Evolutionary conservation across 2,329 filamentous ascomycete genomes (phyloP).

Genomic region (Sporothrix euskadiensis): DNA sequence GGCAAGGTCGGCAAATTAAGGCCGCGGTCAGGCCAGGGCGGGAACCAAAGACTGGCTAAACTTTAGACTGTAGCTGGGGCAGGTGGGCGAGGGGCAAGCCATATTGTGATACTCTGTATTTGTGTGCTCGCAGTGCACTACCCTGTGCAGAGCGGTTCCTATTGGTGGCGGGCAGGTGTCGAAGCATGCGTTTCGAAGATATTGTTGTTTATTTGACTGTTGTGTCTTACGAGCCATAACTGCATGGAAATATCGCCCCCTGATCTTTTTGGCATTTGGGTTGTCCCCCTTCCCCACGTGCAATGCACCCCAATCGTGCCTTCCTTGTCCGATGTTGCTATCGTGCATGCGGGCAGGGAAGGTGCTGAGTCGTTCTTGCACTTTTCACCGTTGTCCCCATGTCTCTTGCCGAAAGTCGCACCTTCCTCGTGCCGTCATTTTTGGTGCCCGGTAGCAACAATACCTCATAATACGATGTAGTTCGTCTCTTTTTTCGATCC

Average conservation of each 20-base stretch:
- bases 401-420: background rate
- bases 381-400: background rate
- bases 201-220: background rate
- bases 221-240: background rate
- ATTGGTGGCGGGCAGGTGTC: background rate
- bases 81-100: background rate
- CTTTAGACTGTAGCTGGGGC: background rate
- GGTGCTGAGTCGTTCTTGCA: background rate
- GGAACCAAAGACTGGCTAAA: background rate
- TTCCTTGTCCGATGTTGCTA: background rate
- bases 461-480: too few species aligned
- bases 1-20: constrained; percentile 21
- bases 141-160: background rate
- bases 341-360: background rate
- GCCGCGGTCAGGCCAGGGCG: background rate
- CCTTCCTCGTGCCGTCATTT: background rate
- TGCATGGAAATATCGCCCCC: background rate
- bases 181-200: background rate
- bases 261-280: background rate
- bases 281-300: background rate
- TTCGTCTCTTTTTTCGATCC: background rate
- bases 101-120: background rate
- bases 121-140: background rate
- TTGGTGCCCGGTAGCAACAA: background rate
- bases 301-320: background rate